These are phyloP conservation scores for Madurella mycetomatis DNA, from an alignment of 2,329 filamentous ascomycete genomes.

Conservation along the genomic window DNA sequence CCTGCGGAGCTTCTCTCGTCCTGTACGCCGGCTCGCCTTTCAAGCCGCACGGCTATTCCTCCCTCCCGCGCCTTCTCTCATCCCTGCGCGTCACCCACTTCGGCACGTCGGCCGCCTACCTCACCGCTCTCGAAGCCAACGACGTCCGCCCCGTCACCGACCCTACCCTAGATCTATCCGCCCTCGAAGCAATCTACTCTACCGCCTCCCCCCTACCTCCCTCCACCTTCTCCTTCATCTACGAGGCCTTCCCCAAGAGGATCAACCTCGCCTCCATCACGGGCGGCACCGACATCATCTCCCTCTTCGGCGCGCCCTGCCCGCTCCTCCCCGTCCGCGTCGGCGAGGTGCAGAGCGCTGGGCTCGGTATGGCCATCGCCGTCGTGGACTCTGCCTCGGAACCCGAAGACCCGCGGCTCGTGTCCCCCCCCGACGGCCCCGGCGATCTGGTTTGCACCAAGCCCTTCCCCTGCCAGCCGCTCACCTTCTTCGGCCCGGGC, in stretches of 20 bases:
- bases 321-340: slow-evolving; percentile 67
- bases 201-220: slow-evolving; percentile 90
- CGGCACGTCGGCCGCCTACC: slow-evolving; percentile 89
- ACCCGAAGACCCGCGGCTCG: slow-evolving; percentile 44
- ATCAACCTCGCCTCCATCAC: slow-evolving; percentile 91
- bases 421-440: slow-evolving; percentile 58
- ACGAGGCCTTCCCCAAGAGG: slow-evolving; percentile 71
- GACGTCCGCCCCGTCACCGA: slow-evolving; percentile 55
- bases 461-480: slow-evolving; percentile 86
- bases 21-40: slow-evolving; percentile 94
- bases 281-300: slow-evolving; percentile 94
- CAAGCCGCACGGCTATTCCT: slow-evolving; percentile 69
- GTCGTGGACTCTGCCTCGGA: slow-evolving; percentile 53
- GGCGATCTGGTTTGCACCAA: slow-evolving; percentile 84
- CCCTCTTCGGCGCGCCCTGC: slow-evolving; percentile 83
- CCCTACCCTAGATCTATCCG: slow-evolving; percentile 52
- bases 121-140: slow-evolving; percentile 84
- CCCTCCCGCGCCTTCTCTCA: slow-evolving; percentile 77
- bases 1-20: slow-evolving; percentile 75
- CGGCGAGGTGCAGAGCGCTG: slow-evolving; percentile 73
- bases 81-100: slow-evolving; percentile 84
- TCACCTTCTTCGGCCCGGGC: slow-evolving; percentile 75
- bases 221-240: slow-evolving; percentile 88
- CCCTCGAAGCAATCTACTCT: slow-evolving; percentile 82
- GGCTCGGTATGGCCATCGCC: slow-evolving; percentile 72